phyloP scores from a whole-genome alignment of 805 yeast species.

The Millerago galiae region DNA sequence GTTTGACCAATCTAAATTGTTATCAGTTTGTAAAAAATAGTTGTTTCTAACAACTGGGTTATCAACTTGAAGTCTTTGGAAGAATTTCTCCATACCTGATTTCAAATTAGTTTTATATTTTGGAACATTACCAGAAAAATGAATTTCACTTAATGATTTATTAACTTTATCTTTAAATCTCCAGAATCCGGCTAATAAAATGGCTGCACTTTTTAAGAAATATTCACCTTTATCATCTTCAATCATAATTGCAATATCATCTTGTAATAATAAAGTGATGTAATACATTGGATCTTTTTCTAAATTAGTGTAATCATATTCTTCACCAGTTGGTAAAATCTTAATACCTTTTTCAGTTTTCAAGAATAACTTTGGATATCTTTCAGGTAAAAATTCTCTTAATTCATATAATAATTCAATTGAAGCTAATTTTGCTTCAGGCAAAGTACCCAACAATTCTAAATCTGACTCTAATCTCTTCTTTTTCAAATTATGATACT shows the following conservation, averaged over 20 bases:
- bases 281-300: constrained; percentile 52
- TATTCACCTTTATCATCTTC: constrained; percentile 55
- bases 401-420: constrained; percentile 50
- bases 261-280: constrained; percentile 54
- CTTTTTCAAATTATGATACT: constrained; percentile 47
- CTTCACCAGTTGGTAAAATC: constrained; percentile 49
- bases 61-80: constrained; percentile 48
- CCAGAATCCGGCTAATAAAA: constrained; percentile 67
- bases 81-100: constrained; percentile 61
- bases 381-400: constrained; percentile 42
- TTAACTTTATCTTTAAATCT: constrained; percentile 54
- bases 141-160: constrained; percentile 50
- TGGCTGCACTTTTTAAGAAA: constrained; percentile 52
- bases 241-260: constrained; percentile 62
- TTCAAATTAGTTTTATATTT: constrained; percentile 52
- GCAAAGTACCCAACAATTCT: constrained; percentile 42
- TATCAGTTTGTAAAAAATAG: constrained; percentile 61
- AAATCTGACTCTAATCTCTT: constrained; percentile 42
- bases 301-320: constrained; percentile 27
- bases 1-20: constrained; percentile 54
- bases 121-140: constrained; percentile 64
- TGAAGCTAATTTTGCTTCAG: constrained; percentile 47
- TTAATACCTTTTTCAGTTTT: constrained; percentile 14
- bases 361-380: constrained; percentile 51
- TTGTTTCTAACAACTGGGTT: constrained; percentile 63